phyloP scores from a whole-genome alignment of 176 grass and related monocot species.

The Pontederia paniculata region DNA sequence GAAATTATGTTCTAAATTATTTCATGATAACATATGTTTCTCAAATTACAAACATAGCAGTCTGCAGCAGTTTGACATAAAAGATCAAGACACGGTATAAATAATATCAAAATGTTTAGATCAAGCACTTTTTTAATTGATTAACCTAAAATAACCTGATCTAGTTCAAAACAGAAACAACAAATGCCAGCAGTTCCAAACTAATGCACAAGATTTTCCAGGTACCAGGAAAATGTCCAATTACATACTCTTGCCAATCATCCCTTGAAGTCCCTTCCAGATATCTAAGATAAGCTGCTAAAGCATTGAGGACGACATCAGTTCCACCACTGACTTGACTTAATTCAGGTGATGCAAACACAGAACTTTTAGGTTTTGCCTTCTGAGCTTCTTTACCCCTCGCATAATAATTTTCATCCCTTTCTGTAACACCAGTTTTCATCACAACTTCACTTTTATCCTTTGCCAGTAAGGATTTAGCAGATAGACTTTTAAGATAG shows the following conservation, averaged over 20 bases:
- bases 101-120: too few species aligned
- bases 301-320: conserved; percentile 49
- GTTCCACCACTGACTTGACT: conserved; percentile 71
- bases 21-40: too few species aligned
- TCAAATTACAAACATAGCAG: too few species aligned
- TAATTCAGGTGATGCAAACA: conserved; percentile 59
- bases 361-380: conserved; percentile 46
- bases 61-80: too few species aligned
- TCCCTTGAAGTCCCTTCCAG: conserved; percentile 76
- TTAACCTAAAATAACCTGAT: too few species aligned
- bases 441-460: conserved; percentile 20
- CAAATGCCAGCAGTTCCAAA: not conserved
- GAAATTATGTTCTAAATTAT: too few species aligned
- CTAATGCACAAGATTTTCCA: conserved; percentile 6
- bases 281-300: conserved; percentile 78
- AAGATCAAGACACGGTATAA: too few species aligned
- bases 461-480: conserved; percentile 40
- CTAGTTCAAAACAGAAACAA: too few species aligned
- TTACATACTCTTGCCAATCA: conserved; percentile 85
- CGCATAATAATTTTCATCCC: conserved; percentile 14
- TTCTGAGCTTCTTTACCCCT: conserved; percentile 24
- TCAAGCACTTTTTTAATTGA: too few species aligned
- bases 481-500: conserved; percentile 33
- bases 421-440: conserved; percentile 30
- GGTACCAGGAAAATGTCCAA: conserved; percentile 1